Evolutionary conservation across 2,329 filamentous ascomycete species (phyloP), one percentile per base, ranked within the genome.

Genomic region (Calonectria hawksworthii): DNA sequence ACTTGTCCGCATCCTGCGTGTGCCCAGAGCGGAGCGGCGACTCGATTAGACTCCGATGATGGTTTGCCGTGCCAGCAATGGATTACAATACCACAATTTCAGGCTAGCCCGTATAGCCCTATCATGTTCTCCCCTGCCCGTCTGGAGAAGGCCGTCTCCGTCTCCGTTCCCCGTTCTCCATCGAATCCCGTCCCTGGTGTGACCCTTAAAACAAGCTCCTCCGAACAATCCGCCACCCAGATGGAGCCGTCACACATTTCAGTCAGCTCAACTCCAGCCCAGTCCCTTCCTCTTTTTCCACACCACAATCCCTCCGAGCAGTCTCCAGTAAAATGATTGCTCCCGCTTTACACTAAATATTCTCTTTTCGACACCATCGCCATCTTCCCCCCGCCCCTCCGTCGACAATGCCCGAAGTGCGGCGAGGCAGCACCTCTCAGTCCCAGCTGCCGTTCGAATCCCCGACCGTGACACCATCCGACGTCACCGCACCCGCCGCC

Each of bases 391-490:
- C 21, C 47, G 44, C 38, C 30, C 38, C 26, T 21, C 56, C 47
- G 47, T 54, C 47, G 51, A 79, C 59, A 34, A 84, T 84, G 83
- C 82, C 83, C 61, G 79, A 83, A 72, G 78, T 83, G 68, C 78
- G 81, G 65, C 76, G 79, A 76, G 83, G 81, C 32, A 82, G 79
- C 72, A 67, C 52, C 52, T 72, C 79, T 26, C 74, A 79, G 44
- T 69, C 79, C 38, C 74, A 80, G 32, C 70, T 74, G 32, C 54
- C 76, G 68, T 77, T 80, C 38, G 77, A 80, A 69, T 73, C 78
- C 5, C 30, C 61, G 52, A 70, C 77, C 30, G 64, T 80, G 18
- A 63, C 79, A 54, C 76, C 77, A 26, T 67, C 67, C 68, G 68
- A 80, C 68, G 61, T 64, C 18, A 23, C 44, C 44, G 54, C 78